Evolutionary conservation across 2,329 filamentous ascomycete genomes (phyloP), one percentile per base, ranked within the genome.

Genomic region (Juglanconis oblonga): DNA sequence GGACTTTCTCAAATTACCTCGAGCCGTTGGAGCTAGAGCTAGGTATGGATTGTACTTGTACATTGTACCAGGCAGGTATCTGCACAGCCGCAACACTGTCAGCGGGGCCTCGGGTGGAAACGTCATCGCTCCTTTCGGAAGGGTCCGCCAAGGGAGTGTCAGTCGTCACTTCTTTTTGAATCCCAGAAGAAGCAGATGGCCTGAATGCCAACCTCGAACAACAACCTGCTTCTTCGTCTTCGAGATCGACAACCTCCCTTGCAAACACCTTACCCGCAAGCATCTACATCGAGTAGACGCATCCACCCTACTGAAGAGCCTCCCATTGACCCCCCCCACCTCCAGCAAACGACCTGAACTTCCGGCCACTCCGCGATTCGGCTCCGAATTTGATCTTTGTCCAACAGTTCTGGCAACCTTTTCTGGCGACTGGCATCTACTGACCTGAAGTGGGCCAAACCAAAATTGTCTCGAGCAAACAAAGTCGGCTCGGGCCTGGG

Each of bases 361-460:
- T 51, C 55, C 55, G 55, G 13, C 7, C 10, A 14, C 50, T 33
- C 48, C 55, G 48, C 38, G 11, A 24, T 33, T 60, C 58, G 58
- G 58, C 40, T 51, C 58, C 58, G 48, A 36, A 17, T 48, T 8
- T 29, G n/a, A 45, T 48, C 17, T 48, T 29, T 48, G 24, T 48
- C 24, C 24, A 24, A 24, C 24, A 24, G 24, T 24, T 24, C 24
- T 24, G 24, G 24, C 24, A 24, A 24, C 24, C 24, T 24, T 24
- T 24, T 24, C 45, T 31, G 5, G 17, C 45, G 24, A 31, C 5
- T 31, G 44, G 10, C 57, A 40, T 53, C 58, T 38, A 38, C 33
- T 49, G 53, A 57, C 48, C 58, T 6, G 17, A 13, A 17, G 8
- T 48, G 45, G 17, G 9, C 45, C 8, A 31, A 48, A 48, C 17